Conservation (phyloP, 345 rosid species). For the Dipteronia dyeriana region DNA sequence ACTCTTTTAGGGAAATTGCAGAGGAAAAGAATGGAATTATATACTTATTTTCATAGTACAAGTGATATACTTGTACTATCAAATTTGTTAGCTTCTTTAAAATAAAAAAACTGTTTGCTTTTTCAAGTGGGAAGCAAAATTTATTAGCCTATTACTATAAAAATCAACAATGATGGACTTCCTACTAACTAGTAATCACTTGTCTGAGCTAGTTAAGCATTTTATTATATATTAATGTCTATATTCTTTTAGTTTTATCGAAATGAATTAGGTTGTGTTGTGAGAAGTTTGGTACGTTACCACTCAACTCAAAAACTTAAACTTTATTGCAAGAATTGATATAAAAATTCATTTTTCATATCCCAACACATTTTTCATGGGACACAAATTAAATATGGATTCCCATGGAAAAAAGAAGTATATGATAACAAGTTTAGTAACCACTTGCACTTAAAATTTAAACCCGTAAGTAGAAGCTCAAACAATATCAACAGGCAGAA, state of each 20-base stretch:
- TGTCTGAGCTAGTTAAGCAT: neutral
- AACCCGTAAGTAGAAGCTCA: too few relatives aligned
- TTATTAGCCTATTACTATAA: neutral
- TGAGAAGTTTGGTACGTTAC: neutral
- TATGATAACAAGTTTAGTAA: too few relatives aligned
- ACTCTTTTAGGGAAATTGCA: neutral
- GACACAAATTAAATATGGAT: too few relatives aligned
- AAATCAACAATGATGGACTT: neutral
- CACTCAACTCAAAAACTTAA: too few relatives aligned
- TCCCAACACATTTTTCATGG: too few relatives aligned
- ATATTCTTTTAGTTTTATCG: neutral
- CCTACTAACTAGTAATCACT: neutral
- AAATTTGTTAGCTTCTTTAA: constrained; percentile 2
- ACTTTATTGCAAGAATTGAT: too few relatives aligned
- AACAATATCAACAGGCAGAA: too few relatives aligned
- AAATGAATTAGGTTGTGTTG: neutral
- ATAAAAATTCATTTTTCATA: too few relatives aligned
- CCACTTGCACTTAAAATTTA: too few relatives aligned
- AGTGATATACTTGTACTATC: neutral
- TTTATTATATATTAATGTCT: neutral
- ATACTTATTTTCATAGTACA: neutral
- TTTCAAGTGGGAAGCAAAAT: neutral
- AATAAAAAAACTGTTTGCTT: neutral
- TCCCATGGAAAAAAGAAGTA: too few relatives aligned
- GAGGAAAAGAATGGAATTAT: constrained; percentile 7